A percentile compares a stretch with the other conserved stretches of the same genome.
phyloP scores from a whole-genome alignment of 139 green algal genomes.

The Chlamydomonas asymmetrica region DNA sequence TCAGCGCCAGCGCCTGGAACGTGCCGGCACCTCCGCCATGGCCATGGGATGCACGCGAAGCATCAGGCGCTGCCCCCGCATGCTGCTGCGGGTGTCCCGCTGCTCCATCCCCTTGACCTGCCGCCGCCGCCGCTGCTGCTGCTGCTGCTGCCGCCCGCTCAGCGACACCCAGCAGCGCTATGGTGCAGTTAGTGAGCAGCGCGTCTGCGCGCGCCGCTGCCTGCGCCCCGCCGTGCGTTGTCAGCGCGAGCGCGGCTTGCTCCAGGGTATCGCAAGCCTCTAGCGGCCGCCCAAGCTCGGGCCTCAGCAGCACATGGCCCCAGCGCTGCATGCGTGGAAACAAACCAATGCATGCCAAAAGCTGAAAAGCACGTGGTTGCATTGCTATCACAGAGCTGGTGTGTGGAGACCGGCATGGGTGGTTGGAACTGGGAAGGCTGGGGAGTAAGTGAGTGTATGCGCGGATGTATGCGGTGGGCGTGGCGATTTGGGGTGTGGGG shows the following conservation, averaged over 20 bases:
- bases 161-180: neutral
- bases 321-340: conserved; percentile 14
- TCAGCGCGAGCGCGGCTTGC: conserved; percentile 40
- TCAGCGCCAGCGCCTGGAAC: neutral
- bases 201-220: too few relatives aligned
- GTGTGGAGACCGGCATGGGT: too few relatives aligned
- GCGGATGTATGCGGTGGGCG: too few relatives aligned
- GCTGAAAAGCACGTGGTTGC: neutral
- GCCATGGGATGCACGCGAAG: neutral
- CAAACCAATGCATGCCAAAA: neutral
- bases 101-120: neutral
- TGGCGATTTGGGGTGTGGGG: neutral
- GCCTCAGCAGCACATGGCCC: conserved; percentile 37
- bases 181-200: too few relatives aligned
- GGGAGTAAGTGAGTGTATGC: neutral
- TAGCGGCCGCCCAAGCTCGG: conserved; percentile 25
- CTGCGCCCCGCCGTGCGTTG: too few relatives aligned
- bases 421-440: neutral
- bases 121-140: neutral
- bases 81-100: neutral
- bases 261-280: conserved; percentile 52
- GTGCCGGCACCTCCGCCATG: neutral
- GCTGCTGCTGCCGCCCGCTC: neutral
- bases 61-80: neutral
- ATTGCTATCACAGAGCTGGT: too few relatives aligned